Evolutionary conservation across 176 grass and related monocot genomes (phyloP).

Genomic region (Thinopyrum elongatum): DNA sequence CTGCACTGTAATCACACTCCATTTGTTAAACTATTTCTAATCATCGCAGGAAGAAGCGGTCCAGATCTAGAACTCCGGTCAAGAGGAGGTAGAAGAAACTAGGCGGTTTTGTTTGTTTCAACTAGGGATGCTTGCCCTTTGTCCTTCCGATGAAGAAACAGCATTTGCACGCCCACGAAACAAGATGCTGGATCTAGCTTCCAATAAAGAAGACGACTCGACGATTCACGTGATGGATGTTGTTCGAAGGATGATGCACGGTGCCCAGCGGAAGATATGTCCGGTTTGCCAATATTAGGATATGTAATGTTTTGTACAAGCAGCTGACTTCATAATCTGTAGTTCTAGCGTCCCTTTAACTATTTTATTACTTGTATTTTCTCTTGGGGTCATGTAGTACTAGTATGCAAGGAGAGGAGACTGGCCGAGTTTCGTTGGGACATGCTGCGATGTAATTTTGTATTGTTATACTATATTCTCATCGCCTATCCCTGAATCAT

Average conservation of each 20-base stretch:
- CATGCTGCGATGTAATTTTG: neutral
- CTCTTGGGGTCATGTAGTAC: no score
- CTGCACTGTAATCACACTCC: neutral
- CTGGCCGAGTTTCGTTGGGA: neutral
- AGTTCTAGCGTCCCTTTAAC: neutral
- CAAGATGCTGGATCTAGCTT: neutral
- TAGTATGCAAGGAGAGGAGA: no score
- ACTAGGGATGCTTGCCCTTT: neutral
- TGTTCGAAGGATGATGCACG: neutral
- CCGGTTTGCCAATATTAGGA: neutral
- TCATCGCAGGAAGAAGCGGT: conserved; percentile 44
- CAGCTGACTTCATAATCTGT: neutral
- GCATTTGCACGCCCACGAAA: neutral
- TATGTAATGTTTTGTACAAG: neutral
- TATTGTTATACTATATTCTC: neutral
- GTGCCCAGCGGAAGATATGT: neutral
- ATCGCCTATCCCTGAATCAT: no score
- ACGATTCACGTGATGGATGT: neutral
- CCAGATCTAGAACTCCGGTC: conserved; percentile 56
- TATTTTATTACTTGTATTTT: no score
- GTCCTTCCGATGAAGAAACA: neutral
- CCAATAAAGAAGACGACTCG: neutral
- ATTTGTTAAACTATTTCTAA: conserved; percentile 1
- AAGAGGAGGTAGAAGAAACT: conserved; percentile 42
- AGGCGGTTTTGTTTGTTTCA: neutral